Evolutionary conservation across 805 yeast genomes (phyloP), one percentile per base, ranked within the genome.

Genomic region (Nakazawaea wyomingensis): DNA sequence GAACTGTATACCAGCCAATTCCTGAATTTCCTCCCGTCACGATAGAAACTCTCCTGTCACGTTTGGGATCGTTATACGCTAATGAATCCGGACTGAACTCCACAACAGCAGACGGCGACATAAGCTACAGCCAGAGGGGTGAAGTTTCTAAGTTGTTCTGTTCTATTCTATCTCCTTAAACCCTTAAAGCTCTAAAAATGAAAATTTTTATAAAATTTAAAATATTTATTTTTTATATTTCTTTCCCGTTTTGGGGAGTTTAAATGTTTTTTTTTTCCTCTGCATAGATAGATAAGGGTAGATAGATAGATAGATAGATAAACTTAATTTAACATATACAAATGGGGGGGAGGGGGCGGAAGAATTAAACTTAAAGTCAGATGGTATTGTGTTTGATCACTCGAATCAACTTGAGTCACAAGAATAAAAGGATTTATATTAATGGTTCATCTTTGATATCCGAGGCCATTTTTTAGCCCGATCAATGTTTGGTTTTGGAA

Each of bases 11-110:
- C 68, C 75, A 86, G 9, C 96, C 96, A 16, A 85, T 75, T 0
- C 95, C 96, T 44, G 83, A 74, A 52, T 81, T 84, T 5, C 93
- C 95, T 2, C 95, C 95, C 0, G 93, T 82, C 24, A 87, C 78
- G 5, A 87, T 64, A 2, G 86, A 89, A 4, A 84, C 80, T 44
- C 78, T 71, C 34, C 85, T 68, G 21, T 73, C 76, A 3, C 48
- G 48, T 1, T 51, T 48, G 0, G 89, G 89, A 50, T 84, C 66
- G 50, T 67, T 61, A 59, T 80, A 85, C 0, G 93, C 90, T 22
- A 81, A 61, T 1, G 62, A 48, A 37, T 71, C 71, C 5, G 83
- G 80, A 49, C 72, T 60, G 49, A 65, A 57, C 45, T 51, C 43
- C 37, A 43, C 50, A 28, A 19, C 37, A 54, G 47, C 43, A 18